A percentile compares a stretch with the other conserved stretches of the same genome.
These are phyloP conservation scores for Misopates orontium DNA, from an alignment of 257 asterid species.

Conservation along the genomic window DNA sequence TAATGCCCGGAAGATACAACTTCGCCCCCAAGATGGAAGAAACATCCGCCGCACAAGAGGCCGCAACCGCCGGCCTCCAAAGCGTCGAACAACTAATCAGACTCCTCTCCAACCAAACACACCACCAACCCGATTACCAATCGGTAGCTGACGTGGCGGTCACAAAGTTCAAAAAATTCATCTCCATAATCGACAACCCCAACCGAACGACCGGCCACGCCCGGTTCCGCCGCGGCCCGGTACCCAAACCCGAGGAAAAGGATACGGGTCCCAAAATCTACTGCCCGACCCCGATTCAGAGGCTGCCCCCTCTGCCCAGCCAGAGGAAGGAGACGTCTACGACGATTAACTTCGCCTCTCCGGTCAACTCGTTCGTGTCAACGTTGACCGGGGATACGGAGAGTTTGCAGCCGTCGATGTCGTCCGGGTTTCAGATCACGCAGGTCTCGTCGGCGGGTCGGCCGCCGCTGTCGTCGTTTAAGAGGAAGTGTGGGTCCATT, in stretches of 20 bases:
- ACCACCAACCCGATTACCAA: slow-evolving; percentile 34
- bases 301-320: slow-evolving; percentile 71
- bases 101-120: slow-evolving; percentile 42
- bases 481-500: slow-evolving; percentile 77
- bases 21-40: slow-evolving; percentile 49
- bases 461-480: slow-evolving; percentile 64
- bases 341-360: slow-evolving; percentile 65
- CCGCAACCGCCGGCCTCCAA: slow-evolving; percentile 59
- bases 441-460: slow-evolving; percentile 70
- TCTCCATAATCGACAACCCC: slow-evolving; percentile 47
- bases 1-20: slow-evolving; percentile 39
- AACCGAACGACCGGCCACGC: slow-evolving; percentile 64
- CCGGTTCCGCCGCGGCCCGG: slow-evolving; percentile 62
- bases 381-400: slow-evolving; percentile 72
- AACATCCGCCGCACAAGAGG: slow-evolving; percentile 50
- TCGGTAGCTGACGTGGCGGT: slow-evolving; percentile 63
- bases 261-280: slow-evolving; percentile 37
- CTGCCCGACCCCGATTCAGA: slow-evolving; percentile 69
- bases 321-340: slow-evolving; percentile 71
- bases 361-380: slow-evolving; percentile 45
- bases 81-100: slow-evolving; percentile 58
- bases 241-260: slow-evolving; percentile 33
- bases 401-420: slow-evolving; percentile 66
- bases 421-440: slow-evolving; percentile 87
- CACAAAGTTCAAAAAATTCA: slow-evolving; percentile 48